Conservation (phyloP, 2,329 filamentous ascomycete genomes). For the Hansfordia pulvinata region DNA sequence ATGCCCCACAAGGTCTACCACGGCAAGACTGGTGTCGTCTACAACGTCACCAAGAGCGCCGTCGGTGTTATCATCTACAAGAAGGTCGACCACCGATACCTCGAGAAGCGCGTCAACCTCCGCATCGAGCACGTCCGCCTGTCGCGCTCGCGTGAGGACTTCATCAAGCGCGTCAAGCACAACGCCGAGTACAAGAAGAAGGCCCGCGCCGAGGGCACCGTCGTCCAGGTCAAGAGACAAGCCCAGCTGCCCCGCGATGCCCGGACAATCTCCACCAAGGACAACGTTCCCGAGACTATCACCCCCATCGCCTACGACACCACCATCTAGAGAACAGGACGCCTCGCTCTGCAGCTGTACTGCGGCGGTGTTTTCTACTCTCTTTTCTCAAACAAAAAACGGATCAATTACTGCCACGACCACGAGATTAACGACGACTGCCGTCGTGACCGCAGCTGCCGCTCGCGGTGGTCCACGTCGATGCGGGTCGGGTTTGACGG, state of each 20-base stretch:
- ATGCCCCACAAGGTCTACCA: constrained; percentile 99
- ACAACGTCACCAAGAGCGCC: constrained; percentile 97
- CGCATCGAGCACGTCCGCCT: constrained; percentile 93
- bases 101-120: constrained; percentile 99
- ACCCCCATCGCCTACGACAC: constrained; percentile 94
- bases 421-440: constrained; percentile 1
- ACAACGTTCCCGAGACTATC: constrained; percentile 83
- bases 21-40: constrained; percentile 95
- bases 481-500: no score
- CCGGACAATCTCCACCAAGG: constrained; percentile 64
- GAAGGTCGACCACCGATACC: constrained; percentile 98
- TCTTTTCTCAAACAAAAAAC: no score
- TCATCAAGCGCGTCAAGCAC: constrained; percentile 90
- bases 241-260: constrained; percentile 68
- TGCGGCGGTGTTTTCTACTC: constrained; percentile 4
- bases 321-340: constrained; percentile 61
- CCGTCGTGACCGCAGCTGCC: no score
- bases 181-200: constrained; percentile 88
- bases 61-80: constrained; percentile 99
- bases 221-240: constrained; percentile 87
- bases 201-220: constrained; percentile 79
- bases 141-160: constrained; percentile 93
- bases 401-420: no score
- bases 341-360: constrained; percentile 9
- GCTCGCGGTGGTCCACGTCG: no score